Conservation (phyloP, 441 rosid species). For the Breynia disticha region DNA sequence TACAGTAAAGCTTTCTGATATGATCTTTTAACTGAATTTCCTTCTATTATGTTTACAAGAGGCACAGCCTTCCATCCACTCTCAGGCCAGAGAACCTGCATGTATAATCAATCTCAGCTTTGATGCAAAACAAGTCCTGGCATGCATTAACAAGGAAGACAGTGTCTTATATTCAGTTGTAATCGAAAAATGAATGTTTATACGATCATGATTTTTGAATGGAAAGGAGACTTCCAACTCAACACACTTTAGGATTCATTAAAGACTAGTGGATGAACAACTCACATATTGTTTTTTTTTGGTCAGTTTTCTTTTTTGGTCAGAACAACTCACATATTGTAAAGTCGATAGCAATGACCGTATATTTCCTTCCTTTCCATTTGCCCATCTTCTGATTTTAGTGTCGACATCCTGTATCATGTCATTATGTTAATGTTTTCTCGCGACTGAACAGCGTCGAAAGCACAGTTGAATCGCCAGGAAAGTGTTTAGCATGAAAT, state of each 20-base stretch:
- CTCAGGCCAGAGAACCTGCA: conserved; percentile 85
- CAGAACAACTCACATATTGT: conserved; percentile 40
- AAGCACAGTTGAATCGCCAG: not conserved
- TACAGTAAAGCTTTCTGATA: conserved; percentile 87
- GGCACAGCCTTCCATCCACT: conserved; percentile 92
- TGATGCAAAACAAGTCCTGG: not conserved
- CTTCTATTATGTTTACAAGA: conserved; percentile 81
- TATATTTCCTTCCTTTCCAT: conserved; percentile 83
- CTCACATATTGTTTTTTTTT: conserved; percentile 59
- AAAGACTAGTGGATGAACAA: no score
- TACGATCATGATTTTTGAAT: no score
- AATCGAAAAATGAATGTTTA: no score
- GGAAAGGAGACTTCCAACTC: no score
- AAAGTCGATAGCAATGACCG: conserved; percentile 86
- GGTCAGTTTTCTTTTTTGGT: no score
- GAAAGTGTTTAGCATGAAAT: not conserved
- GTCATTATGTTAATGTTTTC: conserved; percentile 7
- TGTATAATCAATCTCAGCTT: conserved; percentile 3
- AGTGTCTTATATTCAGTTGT: no score
- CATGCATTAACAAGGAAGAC: no score
- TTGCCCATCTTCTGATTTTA: conserved; percentile 66
- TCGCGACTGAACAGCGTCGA: not conserved
- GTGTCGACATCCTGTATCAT: conserved; percentile 50
- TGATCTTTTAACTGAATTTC: conserved; percentile 72
- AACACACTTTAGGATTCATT: no score